Base-by-base conservation (phyloP, 805 yeast species). In the Candida glaebosa region DNA sequence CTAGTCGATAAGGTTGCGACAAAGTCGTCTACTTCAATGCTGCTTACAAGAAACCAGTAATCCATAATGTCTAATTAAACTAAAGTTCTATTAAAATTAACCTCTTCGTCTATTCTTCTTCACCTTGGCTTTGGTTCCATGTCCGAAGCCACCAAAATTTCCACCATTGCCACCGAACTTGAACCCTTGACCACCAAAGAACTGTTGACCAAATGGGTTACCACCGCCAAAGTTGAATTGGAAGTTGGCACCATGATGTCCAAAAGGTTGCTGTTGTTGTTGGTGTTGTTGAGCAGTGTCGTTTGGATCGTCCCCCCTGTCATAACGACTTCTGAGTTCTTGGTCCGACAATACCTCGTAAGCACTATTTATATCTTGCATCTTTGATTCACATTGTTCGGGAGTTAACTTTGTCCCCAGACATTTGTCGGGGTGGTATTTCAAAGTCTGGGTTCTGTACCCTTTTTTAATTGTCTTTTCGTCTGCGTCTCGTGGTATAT, bases 361-460 rank as follows among this genome's bases (percentile, higher is more conserved):
- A 0, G 98, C 98, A 56, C 85, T 87, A 61, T 91, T 93, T 48
- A 91, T 86, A 41, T 84, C 90, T 37, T 95, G 88, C 90, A 91
- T 93, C 53, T 85, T 87, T 38, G 69, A 69, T 61, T 88, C 96
- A 28, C 84, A 83, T 44, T 84, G 76, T 24, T 81, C 87, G 20
- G 78, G 73, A 6, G 81, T 70, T 45, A 84, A 58, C 30, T 82
- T 87, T 26, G 80, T 82, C 1, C 71, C 71, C 53, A 80, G 81
- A 57, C 86, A 82, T 60, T 91, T 93, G 63, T 91, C 99, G 0
- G 99, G 99, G 57, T 91, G 99, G 60, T 76, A 87, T 56, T 81
- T 81, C 54, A 84, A 82, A 26, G 93, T 84, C 54, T 82, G 76
- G 5, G 80, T 71, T 44, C 96, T 71, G 63, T 89, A 84, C 0